phyloP scores from a whole-genome alignment of 2,329 filamentous ascomycete genomes.

The Cytospora mali region DNA sequence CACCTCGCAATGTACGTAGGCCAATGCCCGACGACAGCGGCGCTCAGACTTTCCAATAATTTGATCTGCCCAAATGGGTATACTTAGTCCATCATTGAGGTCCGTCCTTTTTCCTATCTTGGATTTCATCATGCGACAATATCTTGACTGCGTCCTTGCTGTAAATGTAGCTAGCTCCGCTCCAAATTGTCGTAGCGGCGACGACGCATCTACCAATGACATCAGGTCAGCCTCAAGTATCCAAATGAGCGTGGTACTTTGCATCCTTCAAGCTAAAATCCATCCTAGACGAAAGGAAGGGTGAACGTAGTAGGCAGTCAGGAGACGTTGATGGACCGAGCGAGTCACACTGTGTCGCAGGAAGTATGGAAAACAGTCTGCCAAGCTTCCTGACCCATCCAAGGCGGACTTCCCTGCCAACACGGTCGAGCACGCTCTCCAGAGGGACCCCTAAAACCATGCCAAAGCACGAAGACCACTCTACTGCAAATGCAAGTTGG shows the following conservation, averaged over 20 bases:
- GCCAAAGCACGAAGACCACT: too few species aligned
- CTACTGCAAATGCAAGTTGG: too few species aligned
- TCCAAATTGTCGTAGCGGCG: constrained; percentile 88
- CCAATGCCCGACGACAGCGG: neutral
- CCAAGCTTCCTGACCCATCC: too few species aligned
- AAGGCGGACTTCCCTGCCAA: too few species aligned
- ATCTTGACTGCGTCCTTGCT: constrained; percentile 93
- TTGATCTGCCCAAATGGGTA: neutral
- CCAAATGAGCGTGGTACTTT: neutral
- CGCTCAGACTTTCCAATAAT: neutral
- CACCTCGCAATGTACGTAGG: neutral
- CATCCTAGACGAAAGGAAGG: neutral
- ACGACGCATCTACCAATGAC: constrained; percentile 69
- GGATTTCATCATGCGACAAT: constrained; percentile 46
- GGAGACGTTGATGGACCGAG: too few species aligned
- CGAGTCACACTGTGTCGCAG: too few species aligned
- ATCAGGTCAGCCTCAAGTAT: constrained; percentile 1
- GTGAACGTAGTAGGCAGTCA: neutral
- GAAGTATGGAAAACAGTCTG: too few species aligned
- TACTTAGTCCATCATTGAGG: neutral
- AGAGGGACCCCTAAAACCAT: too few species aligned
- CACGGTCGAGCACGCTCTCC: too few species aligned
- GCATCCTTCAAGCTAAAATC: neutral
- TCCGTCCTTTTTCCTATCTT: constrained; percentile 31
- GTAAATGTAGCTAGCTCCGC: constrained; percentile 87